A percentile compares a stretch with the other conserved stretches of the same genome.
These are phyloP conservation scores for Colletotrichum australisinense DNA, from an alignment of 2,329 filamentous ascomycete genomes.

Conservation along the genomic window DNA sequence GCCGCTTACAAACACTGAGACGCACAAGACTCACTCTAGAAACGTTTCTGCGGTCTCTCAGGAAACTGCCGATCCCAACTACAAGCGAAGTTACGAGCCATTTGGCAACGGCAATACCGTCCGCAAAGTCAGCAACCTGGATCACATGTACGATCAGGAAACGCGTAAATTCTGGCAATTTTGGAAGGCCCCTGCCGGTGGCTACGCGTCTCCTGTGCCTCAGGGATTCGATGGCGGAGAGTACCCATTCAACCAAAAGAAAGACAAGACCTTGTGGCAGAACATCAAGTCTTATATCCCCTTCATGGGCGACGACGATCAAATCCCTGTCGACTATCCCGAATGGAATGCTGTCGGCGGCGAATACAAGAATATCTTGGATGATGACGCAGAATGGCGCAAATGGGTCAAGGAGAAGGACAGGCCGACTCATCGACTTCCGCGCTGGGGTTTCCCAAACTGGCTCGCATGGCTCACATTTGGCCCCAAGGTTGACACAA, in stretches of 20 bases:
- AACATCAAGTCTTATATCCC: conserved; percentile 62
- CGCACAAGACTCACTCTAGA: conserved; percentile 49
- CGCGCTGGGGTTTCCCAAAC: conserved; percentile 63
- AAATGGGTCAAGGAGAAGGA: conserved; percentile 85
- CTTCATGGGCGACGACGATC: conserved; percentile 55
- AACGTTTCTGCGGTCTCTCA: conserved; percentile 52
- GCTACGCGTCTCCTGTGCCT: conserved; percentile 70
- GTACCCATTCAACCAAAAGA: conserved; percentile 49
- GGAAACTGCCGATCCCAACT: conserved; percentile 48
- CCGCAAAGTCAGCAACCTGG: conserved; percentile 59
- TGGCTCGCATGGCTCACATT: conserved; percentile 84
- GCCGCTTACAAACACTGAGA: conserved; percentile 44
- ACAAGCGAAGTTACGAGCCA: conserved; percentile 45
- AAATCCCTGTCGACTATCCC: conserved; percentile 64
- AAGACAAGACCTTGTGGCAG: conserved; percentile 62
- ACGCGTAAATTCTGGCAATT: conserved; percentile 69
- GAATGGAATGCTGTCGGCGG: conserved; percentile 71
- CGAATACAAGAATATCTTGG: conserved; percentile 57
- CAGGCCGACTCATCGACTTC: conserved; percentile 85
- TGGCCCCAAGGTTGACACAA: conserved; percentile 94
- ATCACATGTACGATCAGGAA: conserved; percentile 60
- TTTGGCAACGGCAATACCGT: conserved; percentile 60
- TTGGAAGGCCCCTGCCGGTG: conserved; percentile 72
- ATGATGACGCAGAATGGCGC: conserved; percentile 79
- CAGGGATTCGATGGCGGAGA: conserved; percentile 63